Evolutionary conservation across 176 grass and related monocot genomes (phyloP).

Genomic region (Ensete glaucum): DNA sequence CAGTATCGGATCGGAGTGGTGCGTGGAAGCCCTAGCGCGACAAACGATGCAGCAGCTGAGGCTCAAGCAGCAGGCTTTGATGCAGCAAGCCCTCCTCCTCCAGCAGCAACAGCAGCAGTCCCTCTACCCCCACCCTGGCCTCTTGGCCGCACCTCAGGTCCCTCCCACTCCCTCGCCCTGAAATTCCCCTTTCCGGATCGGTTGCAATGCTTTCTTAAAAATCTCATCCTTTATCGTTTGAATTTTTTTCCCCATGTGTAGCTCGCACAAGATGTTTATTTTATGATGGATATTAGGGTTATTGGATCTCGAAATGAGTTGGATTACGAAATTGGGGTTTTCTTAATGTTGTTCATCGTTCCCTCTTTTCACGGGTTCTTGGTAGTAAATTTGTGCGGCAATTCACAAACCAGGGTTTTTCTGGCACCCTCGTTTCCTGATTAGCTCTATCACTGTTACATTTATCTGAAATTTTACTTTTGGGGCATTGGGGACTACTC

Average conservation of each 20-base stretch:
- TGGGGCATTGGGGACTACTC: too few species aligned
- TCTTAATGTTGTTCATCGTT: background rate
- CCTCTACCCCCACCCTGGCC: conserved; percentile 68
- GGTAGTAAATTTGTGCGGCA: background rate
- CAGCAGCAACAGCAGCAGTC: conserved; percentile 52
- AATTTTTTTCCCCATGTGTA: too few species aligned
- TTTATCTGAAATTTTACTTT: too few species aligned
- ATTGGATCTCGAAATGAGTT: background rate
- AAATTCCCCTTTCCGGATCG: background rate
- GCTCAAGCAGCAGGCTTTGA: conserved; percentile 36
- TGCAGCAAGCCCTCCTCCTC: conserved; percentile 13
- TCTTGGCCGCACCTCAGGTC: conserved; percentile 74
- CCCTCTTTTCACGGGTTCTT: background rate
- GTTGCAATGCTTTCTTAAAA: too few species aligned
- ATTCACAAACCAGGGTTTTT: background rate
- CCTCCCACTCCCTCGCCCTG: background rate
- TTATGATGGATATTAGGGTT: too few species aligned
- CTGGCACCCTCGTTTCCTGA: too few species aligned
- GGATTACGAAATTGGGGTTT: background rate
- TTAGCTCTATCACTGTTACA: too few species aligned
- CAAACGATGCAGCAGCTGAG: conserved; percentile 62
- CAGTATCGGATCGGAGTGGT: background rate
- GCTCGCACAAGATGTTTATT: too few species aligned
- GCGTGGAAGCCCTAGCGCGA: conserved; percentile 9
- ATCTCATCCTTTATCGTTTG: too few species aligned